Conservation (phyloP, 257 asterid species). For the Echium plantagineum region DNA sequence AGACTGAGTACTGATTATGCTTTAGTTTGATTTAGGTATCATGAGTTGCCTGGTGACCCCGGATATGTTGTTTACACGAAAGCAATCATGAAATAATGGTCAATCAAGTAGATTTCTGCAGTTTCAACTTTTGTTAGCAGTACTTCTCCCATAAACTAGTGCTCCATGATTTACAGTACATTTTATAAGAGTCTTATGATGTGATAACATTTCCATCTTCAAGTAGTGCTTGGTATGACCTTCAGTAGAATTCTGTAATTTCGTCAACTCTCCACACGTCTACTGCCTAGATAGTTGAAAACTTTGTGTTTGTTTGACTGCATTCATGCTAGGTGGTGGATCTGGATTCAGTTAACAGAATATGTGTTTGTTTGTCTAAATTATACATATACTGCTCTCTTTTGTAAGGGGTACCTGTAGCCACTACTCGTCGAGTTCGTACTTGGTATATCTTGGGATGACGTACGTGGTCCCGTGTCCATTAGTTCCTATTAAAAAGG, state of each 20-base stretch:
- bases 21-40: not conserved
- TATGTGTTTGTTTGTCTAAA: not conserved
- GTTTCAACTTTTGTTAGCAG: not conserved
- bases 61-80: not conserved
- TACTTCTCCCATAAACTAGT: not conserved
- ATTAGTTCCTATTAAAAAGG: not conserved
- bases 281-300: too few relatives aligned
- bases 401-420: too few relatives aligned
- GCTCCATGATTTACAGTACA: too few relatives aligned
- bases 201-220: too few relatives aligned
- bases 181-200: not conserved
- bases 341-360: not conserved
- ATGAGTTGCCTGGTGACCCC: not conserved
- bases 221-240: too few relatives aligned
- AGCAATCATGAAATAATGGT: not conserved
- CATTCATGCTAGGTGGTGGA: not conserved
- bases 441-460: too few relatives aligned
- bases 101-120: not conserved
- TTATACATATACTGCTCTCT: too few relatives aligned
- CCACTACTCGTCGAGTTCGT: too few relatives aligned
- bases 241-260: too few relatives aligned
- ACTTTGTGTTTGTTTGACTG: not conserved
- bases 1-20: not conserved
- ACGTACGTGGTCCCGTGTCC: too few relatives aligned
- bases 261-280: too few relatives aligned